Conservation (phyloP, 306 rosid genomes). For the Begonia peltatifolia region DNA sequence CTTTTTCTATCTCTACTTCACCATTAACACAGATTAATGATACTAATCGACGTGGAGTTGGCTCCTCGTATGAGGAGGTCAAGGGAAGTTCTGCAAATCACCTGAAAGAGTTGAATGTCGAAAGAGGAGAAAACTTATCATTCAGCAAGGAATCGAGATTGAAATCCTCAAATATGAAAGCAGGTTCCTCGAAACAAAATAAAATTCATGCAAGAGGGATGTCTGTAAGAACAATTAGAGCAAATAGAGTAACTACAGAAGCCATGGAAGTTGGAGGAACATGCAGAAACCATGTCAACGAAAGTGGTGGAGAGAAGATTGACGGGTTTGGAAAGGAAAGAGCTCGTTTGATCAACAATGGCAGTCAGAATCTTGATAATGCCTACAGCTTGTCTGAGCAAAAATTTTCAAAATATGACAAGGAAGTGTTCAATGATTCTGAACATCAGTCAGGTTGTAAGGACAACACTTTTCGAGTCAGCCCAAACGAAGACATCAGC, state of each 20-base stretch:
- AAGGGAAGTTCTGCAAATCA: constrained; percentile 16
- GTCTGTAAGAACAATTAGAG: constrained; percentile 78
- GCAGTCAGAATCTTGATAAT: constrained; percentile 18
- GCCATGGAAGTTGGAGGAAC: constrained; percentile 20
- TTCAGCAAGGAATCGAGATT: constrained; percentile 18
- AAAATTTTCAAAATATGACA: constrained; percentile 12
- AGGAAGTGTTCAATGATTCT: constrained; percentile 9
- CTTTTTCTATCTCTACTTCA: constrained; percentile 23
- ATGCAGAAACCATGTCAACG: constrained; percentile 23
- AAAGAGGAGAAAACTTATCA: constrained; percentile 14
- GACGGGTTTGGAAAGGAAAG: constrained; percentile 26
- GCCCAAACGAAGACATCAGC: constrained; percentile 35
- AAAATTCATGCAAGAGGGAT: constrained; percentile 48
- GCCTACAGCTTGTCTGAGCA: constrained; percentile 17
- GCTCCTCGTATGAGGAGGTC: constrained; percentile 20
- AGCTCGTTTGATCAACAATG: constrained; percentile 13
- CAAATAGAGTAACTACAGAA: constrained; percentile 21
- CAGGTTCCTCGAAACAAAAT: constrained; percentile 16
- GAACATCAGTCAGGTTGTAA: constrained; percentile 24
- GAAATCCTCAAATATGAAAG: constrained; percentile 17
- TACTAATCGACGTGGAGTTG: constrained; percentile 20
- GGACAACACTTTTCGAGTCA: constrained; percentile 19
- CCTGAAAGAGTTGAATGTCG: constrained; percentile 21
- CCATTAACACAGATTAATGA: constrained; percentile 18
- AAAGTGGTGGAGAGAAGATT: constrained; percentile 22